Evolutionary conservation across 75 land plant genomes (phyloP).

Genomic region (Sequoia sempervirens): DNA sequence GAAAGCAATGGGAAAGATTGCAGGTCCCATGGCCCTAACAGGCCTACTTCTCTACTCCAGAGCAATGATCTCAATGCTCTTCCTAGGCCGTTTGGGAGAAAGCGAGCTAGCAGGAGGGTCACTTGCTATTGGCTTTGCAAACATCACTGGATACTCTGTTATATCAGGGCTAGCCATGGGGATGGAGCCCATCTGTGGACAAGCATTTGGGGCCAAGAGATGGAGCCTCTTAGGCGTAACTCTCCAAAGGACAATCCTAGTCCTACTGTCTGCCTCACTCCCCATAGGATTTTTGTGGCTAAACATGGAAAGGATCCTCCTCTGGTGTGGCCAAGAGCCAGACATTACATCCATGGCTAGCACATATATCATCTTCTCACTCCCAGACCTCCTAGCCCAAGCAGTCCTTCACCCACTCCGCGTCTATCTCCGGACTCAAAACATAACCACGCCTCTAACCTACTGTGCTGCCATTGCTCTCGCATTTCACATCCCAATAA

Average conservation of each 20-base stretch:
- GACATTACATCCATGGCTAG: conserved; percentile 37
- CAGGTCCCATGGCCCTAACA: conserved; percentile 50
- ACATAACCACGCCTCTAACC: conserved; percentile 52
- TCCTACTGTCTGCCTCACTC: conserved; percentile 34
- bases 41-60: conserved; percentile 56
- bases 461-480: conserved; percentile 38
- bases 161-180: conserved; percentile 68
- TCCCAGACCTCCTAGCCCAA: conserved; percentile 52
- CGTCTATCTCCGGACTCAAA: conserved; percentile 50
- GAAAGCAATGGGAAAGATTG: conserved; percentile 29
- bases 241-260: conserved; percentile 42
- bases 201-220: conserved; percentile 53
- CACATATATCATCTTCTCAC: conserved; percentile 39
- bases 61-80: conserved; percentile 56
- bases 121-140: conserved; percentile 55
- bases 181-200: conserved; percentile 71
- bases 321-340: conserved; percentile 43
- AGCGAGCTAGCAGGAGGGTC: conserved; percentile 59
- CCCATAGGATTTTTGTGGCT: conserved; percentile 56
- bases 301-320: conserved; percentile 39
- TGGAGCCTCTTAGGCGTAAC: conserved; percentile 40
- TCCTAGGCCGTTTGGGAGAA: conserved; percentile 54
- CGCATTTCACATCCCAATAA: conserved; percentile 51
- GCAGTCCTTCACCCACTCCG: conserved; percentile 53
- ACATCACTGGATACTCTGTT: conserved; percentile 69